Evolutionary conservation across 768 basidiomycete species (phyloP).

Genomic region (Termitomyces sp.): DNA sequence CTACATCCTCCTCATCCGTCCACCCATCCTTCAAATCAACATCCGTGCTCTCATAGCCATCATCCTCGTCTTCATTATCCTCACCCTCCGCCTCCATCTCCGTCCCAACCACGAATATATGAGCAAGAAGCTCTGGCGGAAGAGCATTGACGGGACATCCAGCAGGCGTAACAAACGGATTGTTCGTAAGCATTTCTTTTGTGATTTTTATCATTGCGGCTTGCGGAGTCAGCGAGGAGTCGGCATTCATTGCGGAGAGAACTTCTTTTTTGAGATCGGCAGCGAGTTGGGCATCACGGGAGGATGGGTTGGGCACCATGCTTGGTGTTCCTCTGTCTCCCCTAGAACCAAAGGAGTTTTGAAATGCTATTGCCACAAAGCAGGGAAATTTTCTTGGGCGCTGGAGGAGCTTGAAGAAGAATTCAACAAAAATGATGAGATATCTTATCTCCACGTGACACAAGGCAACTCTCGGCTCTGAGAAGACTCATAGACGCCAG

Average conservation of each 20-base stretch:
- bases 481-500: too few species aligned
- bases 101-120: conserved; percentile 50
- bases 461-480: too few species aligned
- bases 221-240: conserved; percentile 25
- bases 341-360: not conserved
- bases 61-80: conserved; percentile 33
- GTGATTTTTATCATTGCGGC: conserved; percentile 32
- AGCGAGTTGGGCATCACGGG: conserved; percentile 21
- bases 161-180: conserved; percentile 45
- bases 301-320: conserved; percentile 23
- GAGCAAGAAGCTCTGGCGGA: conserved; percentile 54
- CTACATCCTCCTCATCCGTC: conserved; percentile 23
- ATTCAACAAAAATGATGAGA: too few species aligned
- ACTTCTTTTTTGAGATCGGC: conserved; percentile 24
- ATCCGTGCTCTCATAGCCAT: conserved; percentile 30
- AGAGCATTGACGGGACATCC: conserved; percentile 51
- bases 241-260: conserved; percentile 22
- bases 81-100: conserved; percentile 32
- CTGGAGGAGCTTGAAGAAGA: too few species aligned
- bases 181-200: conserved; percentile 37
- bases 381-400: not conserved
- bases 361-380: not conserved
- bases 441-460: too few species aligned
- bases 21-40: conserved; percentile 26
- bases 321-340: not conserved